Base-by-base conservation (phyloP, 257 asterid genomes). In the Solanum appendiculatum region DNA sequence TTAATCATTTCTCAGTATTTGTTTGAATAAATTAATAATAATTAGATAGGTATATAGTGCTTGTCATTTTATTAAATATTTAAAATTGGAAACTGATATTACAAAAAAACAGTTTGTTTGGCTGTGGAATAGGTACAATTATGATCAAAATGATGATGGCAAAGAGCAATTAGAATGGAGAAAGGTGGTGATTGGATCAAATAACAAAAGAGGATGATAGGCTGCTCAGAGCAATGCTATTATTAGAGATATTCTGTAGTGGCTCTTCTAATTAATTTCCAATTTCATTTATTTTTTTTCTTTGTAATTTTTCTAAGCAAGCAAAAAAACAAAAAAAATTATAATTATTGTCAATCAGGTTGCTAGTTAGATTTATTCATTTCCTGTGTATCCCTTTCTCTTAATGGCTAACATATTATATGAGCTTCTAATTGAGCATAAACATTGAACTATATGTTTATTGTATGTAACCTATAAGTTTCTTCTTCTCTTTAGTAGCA, bases 141-240 rank as follows among this genome's bases (percentile, higher is more conserved):
- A 86, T 58, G 86, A 89, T 48, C 12, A 81, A 48, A 46, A 80
- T 80, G 89, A 33, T 73, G 90, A 85, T 81, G 86, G 74, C 58
- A 75, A 78, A 77, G 89, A 54, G 88, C 88, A 87, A 86, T 75
- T 88, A 66, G 91, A 87, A 63, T 69, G 83, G 82, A 87, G 84
- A 56, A 42, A 27, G 12, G 60, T 29, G 86, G 46, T 73, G 72
- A 33, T 86, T 36, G 83, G 58, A 85, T 69, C 42, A 77, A 66
- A 64, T 70, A 84, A 68, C 84, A 36, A 56, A 77, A 31, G 87
- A 77, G 87, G 88, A 58, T 51, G 90, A 90, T 82, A 89, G 84
- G 93, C 98, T 94, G 95, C 94, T 95, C 97, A 92, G 98, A 91
- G 87, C 89, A 86, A 92, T 70, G 89, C 86, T 92, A 94, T 87